These are phyloP conservation scores for Cutaneotrichosporon mucoides DNA, from an alignment of 1,284 basidiomycete genomes.

Conservation along the genomic window DNA sequence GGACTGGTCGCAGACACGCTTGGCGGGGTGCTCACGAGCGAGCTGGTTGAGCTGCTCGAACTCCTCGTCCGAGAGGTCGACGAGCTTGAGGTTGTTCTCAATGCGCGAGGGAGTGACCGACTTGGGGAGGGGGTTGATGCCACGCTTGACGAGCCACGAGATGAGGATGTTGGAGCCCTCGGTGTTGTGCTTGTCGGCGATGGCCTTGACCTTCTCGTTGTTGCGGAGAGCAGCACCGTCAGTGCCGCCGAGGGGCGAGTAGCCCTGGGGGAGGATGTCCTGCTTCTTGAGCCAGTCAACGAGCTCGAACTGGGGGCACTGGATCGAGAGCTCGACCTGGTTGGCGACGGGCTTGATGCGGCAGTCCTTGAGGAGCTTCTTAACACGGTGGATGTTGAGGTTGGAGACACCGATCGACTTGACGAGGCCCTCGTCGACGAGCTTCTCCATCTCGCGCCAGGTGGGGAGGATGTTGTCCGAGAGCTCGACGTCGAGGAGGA, in stretches of 20 bases:
- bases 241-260: constrained; percentile 72
- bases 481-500: constrained; percentile 58
- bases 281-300: constrained; percentile 60
- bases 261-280: constrained; percentile 65
- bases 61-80: constrained; percentile 42
- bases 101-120: constrained; percentile 49
- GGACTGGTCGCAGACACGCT: constrained; percentile 47
- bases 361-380: constrained; percentile 61
- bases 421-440: constrained; percentile 53
- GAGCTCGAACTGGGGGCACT: constrained; percentile 76
- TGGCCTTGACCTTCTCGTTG: constrained; percentile 57
- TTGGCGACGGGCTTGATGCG: constrained; percentile 60
- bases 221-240: constrained; percentile 63
- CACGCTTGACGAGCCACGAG: constrained; percentile 74
- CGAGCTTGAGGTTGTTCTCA: constrained; percentile 45
- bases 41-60: constrained; percentile 38
- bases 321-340: constrained; percentile 76
- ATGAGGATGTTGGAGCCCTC: constrained; percentile 74
- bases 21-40: constrained; percentile 32
- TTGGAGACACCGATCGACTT: constrained; percentile 65
- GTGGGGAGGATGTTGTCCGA: constrained; percentile 67
- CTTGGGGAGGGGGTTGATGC: constrained; percentile 55
- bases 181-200: constrained; percentile 62
- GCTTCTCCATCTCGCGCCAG: constrained; percentile 59
- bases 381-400: constrained; percentile 63